A percentile compares a stretch with the other conserved stretches of the same genome.
phyloP scores from a whole-genome alignment of 495 filamentous ascomycete species.

The Penicillium antarcticum region DNA sequence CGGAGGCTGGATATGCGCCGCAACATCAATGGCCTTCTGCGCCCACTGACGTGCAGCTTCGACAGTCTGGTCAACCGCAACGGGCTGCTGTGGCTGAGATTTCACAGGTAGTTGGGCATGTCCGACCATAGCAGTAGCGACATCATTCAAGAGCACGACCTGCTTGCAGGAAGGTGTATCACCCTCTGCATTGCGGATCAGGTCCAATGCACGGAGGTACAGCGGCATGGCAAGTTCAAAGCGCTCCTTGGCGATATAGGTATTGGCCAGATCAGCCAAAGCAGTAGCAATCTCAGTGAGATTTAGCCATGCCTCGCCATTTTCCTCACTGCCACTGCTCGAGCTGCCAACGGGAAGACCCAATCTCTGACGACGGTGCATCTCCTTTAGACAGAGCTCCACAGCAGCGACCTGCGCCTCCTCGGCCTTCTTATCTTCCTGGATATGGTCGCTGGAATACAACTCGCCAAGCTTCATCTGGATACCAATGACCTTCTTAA shows the following conservation, averaged over 20 bases:
- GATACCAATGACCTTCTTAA: constrained; percentile 70
- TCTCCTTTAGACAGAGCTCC: constrained; percentile 72
- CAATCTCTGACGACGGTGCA: constrained; percentile 59
- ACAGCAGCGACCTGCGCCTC: constrained; percentile 76
- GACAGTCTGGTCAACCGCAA: constrained; percentile 50
- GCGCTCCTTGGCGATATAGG: constrained; percentile 65
- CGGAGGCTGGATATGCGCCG: constrained; percentile 50
- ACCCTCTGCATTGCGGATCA: constrained; percentile 43
- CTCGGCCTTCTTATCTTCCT: constrained; percentile 61
- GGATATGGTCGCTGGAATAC: constrained; percentile 52
- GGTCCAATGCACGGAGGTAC: constrained; percentile 74
- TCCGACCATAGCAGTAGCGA: constrained; percentile 33
- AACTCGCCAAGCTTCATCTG: constrained; percentile 79
- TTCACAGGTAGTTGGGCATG: constrained; percentile 26
- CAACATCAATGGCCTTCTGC: constrained; percentile 63
- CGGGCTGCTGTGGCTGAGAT: constrained; percentile 42
- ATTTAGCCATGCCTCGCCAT: constrained; percentile 70
- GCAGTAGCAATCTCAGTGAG: constrained; percentile 68
- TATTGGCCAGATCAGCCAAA: constrained; percentile 64
- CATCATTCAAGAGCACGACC: constrained; percentile 55
- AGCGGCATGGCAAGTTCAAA: constrained; percentile 82
- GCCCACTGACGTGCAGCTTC: constrained; percentile 70
- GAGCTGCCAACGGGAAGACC: constrained; percentile 46
- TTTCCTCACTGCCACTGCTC: constrained; percentile 14
- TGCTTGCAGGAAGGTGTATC: constrained; percentile 60